These are phyloP conservation scores for Fusarium sp. DNA, from an alignment of 2,329 filamentous ascomycete genomes.

Conservation along the genomic window DNA sequence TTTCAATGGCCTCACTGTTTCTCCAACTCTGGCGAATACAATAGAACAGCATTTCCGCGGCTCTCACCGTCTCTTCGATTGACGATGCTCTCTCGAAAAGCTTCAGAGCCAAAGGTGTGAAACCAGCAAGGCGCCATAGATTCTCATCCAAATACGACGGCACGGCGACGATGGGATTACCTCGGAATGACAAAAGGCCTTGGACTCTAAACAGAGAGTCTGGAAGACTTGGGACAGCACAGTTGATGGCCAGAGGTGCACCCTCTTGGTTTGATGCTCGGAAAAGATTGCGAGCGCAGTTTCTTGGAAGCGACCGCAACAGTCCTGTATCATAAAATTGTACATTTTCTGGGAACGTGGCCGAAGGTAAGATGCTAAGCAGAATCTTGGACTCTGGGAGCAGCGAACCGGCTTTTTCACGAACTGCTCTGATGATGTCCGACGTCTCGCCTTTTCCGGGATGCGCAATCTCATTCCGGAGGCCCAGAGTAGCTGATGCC, in stretches of 20 bases:
- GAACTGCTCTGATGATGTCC: slow-evolving; percentile 90
- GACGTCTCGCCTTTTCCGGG: slow-evolving; percentile 92
- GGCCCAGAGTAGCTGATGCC: slow-evolving; percentile 89
- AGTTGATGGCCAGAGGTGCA: slow-evolving; percentile 88
- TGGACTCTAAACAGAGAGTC: slow-evolving; percentile 87
- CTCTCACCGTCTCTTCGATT: slow-evolving; percentile 78
- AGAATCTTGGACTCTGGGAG: slow-evolving; percentile 86
- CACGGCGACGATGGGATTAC: slow-evolving; percentile 84
- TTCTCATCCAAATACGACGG: slow-evolving; percentile 92
- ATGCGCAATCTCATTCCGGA: slow-evolving; percentile 92
- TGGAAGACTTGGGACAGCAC: slow-evolving; percentile 87
- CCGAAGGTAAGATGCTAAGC: slow-evolving; percentile 85
- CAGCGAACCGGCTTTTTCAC: slow-evolving; percentile 85
- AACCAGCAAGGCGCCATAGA: slow-evolving; percentile 93
- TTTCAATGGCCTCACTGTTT: slow-evolving; percentile 98
- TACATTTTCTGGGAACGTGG: slow-evolving; percentile 86
- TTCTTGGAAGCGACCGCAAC: slow-evolving; percentile 81
- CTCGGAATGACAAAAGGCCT: slow-evolving; percentile 86
- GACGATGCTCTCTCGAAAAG: slow-evolving; percentile 83
- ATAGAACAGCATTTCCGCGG: slow-evolving; percentile 87
- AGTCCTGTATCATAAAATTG: slow-evolving; percentile 83
- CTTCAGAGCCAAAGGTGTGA: slow-evolving; percentile 86
- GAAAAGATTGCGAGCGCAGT: slow-evolving; percentile 74
- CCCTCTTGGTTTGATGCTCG: slow-evolving; percentile 64
- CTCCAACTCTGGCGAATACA: slow-evolving; percentile 94